These are phyloP conservation scores for Neurospora sp. DNA, from an alignment of 2,329 filamentous ascomycete genomes.

Conservation along the genomic window DNA sequence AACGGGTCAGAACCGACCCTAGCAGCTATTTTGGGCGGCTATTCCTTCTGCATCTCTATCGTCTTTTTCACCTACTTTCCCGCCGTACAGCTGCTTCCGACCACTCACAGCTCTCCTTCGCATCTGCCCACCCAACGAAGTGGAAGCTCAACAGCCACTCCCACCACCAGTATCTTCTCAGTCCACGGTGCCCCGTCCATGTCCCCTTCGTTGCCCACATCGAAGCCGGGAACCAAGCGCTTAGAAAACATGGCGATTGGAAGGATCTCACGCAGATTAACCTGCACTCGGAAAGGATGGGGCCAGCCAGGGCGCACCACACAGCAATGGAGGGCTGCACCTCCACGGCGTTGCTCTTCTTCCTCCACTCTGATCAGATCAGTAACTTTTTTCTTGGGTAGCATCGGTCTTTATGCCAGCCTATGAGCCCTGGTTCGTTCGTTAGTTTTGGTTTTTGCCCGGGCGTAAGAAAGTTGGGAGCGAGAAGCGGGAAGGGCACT, in stretches of 20 bases:
- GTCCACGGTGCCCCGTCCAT: not conserved
- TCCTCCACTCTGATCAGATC: not conserved
- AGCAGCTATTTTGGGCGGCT: conserved; percentile 19
- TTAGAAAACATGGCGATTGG: not conserved
- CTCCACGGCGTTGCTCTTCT: not conserved
- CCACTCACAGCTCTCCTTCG: conserved; percentile 10
- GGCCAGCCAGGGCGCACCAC: not conserved
- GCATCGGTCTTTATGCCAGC: not conserved
- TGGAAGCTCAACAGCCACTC: not conserved
- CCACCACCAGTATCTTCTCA: not conserved
- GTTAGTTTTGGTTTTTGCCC: not conserved
- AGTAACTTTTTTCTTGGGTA: not conserved
- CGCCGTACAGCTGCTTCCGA: conserved; percentile 1
- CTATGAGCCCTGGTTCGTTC: not conserved
- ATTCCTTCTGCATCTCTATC: conserved; percentile 7
- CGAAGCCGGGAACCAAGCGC: not conserved
- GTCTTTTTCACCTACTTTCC: conserved; percentile 1
- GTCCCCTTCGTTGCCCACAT: not conserved
- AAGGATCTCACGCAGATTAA: not conserved
- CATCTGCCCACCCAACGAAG: not conserved
- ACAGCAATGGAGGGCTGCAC: not conserved
- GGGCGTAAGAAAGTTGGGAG: not conserved
- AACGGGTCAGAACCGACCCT: not conserved
- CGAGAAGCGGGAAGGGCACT: not conserved
- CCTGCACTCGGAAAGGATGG: not conserved